Evolutionary conservation across 495 filamentous ascomycete species (phyloP), one percentile per base, ranked within the genome.

Genomic region (Aspergillus biplanus): DNA sequence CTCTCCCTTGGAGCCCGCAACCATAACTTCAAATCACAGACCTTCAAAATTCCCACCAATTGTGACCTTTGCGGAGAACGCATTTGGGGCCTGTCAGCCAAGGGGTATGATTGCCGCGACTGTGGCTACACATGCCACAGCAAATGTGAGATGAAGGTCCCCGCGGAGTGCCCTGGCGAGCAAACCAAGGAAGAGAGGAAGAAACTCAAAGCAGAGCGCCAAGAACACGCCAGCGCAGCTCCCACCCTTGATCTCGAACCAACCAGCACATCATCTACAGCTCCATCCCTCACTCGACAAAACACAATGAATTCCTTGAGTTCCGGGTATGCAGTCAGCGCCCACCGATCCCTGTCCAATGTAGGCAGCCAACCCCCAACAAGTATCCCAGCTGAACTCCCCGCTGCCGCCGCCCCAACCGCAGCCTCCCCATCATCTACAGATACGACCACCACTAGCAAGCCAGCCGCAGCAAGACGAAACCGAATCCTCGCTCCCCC

Each of bases 61-160:
- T 99, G 95, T 75, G 94, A 99, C 70, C 82, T 97, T 5, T 99
- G 95, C 65, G 92, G 92, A 5, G 95, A 99, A 66, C 85, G 94
- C 9, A 97, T 98, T 71, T 98, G 95, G 95, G 95, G 95, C 4
- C 72, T 99, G 13, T 92, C 90, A 3, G 95, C 95, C 31, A 98
- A 98, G 76, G 95, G 96, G 2, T 96, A 96, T 63, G 92, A 92
- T 73, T 99, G 95, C 71, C 86, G 89, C 62, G 93, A 97, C 71
- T 99, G 95, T 69, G 96, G 95, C 7, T 99, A 96, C 75, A 97
- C 93, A 3, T 99, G 95, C 68, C 95, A 99, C 78, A 94, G 87
- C 80, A 98, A 99, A 77, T 99, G 95, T 73, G 91, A 99, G 77
- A 91, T 99, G 88, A 99, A 98, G 72, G 96, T 97, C 1, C 93